Evolutionary conservation across 2,329 filamentous ascomycete species (phyloP).

Genomic region (Corinectria fuckeliana): DNA sequence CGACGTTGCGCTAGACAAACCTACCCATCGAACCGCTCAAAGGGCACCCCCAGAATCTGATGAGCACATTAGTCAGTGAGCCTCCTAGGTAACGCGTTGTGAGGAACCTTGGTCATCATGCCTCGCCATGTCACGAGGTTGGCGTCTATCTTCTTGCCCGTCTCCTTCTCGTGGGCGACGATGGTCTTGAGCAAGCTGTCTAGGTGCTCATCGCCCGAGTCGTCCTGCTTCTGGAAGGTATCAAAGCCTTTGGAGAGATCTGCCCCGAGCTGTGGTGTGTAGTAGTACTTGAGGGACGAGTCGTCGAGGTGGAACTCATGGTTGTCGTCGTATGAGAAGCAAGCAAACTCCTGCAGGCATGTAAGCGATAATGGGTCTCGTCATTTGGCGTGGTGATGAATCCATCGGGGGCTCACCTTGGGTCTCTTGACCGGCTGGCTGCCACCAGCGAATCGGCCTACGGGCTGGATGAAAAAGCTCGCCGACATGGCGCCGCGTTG

Average conservation of each 20-base stretch:
- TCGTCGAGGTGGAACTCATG: conserved; percentile 79
- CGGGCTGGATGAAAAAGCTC: conserved; percentile 72
- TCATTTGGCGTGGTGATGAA: not conserved
- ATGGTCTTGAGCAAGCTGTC: conserved; percentile 83
- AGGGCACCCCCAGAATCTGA: conserved; percentile 66
- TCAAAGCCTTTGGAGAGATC: conserved; percentile 85
- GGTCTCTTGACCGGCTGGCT: conserved; percentile 77
- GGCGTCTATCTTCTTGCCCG: conserved; percentile 71
- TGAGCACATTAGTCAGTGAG: not conserved
- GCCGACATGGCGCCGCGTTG: conserved; percentile 35
- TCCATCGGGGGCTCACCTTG: conserved; percentile 55
- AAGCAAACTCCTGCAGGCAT: conserved; percentile 76
- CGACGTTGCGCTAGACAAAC: conserved; percentile 30
- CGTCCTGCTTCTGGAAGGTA: conserved; percentile 82
- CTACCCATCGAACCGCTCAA: conserved; percentile 80
- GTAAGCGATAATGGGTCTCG: conserved; percentile 9
- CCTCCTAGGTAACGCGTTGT: too few species aligned
- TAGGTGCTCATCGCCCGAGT: conserved; percentile 83
- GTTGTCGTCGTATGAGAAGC: conserved; percentile 90
- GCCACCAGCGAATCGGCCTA: conserved; percentile 69
- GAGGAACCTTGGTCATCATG: conserved; percentile 92
- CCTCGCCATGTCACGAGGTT: conserved; percentile 93
- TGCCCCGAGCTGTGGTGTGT: conserved; percentile 72
- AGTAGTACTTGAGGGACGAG: conserved; percentile 86
- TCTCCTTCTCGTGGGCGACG: conserved; percentile 72